Percentiles rank a stretch among this genome's conserved stretches.
Evolutionary conservation across 2,329 filamentous ascomycete species (phyloP).

Genomic region (Fusarium kyushuense): DNA sequence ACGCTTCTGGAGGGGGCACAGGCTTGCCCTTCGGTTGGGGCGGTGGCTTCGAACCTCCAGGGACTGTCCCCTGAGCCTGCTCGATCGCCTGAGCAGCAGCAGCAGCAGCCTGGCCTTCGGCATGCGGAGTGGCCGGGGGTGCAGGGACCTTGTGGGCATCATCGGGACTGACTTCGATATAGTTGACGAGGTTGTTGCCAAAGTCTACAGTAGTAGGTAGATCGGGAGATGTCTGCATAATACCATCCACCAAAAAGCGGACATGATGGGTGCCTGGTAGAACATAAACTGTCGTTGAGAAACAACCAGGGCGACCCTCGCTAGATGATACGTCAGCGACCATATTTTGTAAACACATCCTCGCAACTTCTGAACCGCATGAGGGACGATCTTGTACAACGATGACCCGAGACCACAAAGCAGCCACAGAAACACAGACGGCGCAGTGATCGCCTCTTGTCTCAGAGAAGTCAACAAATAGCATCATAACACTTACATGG

Average conservation of each 20-base stretch:
- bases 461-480: slow-evolving; percentile 31
- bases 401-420: slow-evolving; percentile 36
- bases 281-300: slow-evolving; percentile 83
- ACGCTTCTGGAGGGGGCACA: slow-evolving; percentile 68
- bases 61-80: slow-evolving; percentile 15
- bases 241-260: slow-evolving; percentile 93
- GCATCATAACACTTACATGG: slow-evolving; percentile 73
- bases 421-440: slow-evolving; percentile 47
- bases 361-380: not conserved
- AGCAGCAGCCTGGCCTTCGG: slow-evolving; percentile 21
- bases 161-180: slow-evolving; percentile 90
- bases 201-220: slow-evolving; percentile 97
- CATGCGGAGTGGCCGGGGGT: slow-evolving; percentile 52
- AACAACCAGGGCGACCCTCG: slow-evolving; percentile 70
- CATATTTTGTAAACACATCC: slow-evolving; percentile 4
- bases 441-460: slow-evolving; percentile 41
- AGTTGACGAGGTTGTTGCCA: slow-evolving; percentile 98
- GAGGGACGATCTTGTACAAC: slow-evolving; percentile 35
- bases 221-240: slow-evolving; percentile 89
- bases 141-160: slow-evolving; percentile 62
- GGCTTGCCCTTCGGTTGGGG: slow-evolving; percentile 65
- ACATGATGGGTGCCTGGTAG: slow-evolving; percentile 96
- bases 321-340: slow-evolving; percentile 52
- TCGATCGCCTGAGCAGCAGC: slow-evolving; percentile 19
- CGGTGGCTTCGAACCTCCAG: slow-evolving; percentile 13